Percentiles rank a stretch among this genome's conserved stretches.
Conservation (phyloP, 2,329 filamentous ascomycete genomes). For the Sphaerulina vaccinii region DNA sequence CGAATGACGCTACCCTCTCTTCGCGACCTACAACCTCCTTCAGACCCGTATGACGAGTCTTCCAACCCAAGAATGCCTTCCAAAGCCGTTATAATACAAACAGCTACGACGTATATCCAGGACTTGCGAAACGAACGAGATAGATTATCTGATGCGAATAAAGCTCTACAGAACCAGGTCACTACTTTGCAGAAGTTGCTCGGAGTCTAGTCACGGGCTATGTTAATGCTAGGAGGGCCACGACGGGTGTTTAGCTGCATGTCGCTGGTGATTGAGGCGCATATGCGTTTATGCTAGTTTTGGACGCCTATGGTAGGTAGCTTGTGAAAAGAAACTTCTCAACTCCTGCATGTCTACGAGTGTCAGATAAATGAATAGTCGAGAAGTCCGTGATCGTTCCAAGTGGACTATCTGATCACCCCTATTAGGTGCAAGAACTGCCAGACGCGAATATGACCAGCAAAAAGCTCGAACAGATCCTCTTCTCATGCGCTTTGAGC, state of each 20-base stretch:
- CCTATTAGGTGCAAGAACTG: too few species aligned
- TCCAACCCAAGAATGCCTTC: slow-evolving; percentile 32
- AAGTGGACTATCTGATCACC: too few species aligned
- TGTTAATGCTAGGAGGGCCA: slow-evolving; percentile 15
- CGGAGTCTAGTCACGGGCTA: slow-evolving; percentile 32
- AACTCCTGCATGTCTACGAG: too few species aligned
- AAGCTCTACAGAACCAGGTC: slow-evolving; percentile 41
- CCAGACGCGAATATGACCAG: too few species aligned
- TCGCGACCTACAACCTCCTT: slow-evolving; percentile 15
- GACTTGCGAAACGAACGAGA: slow-evolving; percentile 47
- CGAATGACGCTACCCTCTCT: slow-evolving; percentile 25
- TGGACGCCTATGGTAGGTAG: neutral
- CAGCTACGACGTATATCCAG: slow-evolving; percentile 49
- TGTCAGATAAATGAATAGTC: too few species aligned
- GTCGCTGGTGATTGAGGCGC: too few species aligned
- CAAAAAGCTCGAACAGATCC: too few species aligned
- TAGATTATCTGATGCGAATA: slow-evolving; percentile 41
- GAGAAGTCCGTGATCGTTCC: too few species aligned
- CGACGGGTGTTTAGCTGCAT: too few species aligned
- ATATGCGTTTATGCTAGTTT: too few species aligned
- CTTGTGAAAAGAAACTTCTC: too few species aligned
- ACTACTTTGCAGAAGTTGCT: slow-evolving; percentile 46
- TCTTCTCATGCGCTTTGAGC: too few species aligned
- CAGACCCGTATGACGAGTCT: slow-evolving; percentile 10
- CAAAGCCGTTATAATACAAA: slow-evolving; percentile 49